Conservation (phyloP, 2,329 filamentous ascomycete genomes). For the Chrysosporium keratinophilum region DNA sequence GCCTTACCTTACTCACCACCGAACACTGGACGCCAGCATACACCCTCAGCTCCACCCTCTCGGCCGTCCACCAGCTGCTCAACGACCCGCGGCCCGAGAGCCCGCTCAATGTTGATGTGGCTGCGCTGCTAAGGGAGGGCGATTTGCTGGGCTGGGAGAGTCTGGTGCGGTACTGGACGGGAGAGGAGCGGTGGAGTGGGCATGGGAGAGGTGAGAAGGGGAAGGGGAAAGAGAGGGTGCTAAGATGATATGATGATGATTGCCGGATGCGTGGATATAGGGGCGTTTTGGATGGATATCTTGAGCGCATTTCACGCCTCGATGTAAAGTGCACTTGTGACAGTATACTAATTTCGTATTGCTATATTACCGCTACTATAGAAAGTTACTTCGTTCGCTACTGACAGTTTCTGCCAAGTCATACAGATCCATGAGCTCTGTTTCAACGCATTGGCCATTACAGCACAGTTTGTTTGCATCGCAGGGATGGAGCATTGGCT, state of each 20-base stretch:
- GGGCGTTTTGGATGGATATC: not conserved
- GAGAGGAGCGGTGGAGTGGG: slow-evolving; percentile 38
- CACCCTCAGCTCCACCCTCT: slow-evolving; percentile 49
- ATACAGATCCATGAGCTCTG: too few relatives aligned
- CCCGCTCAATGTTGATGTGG: slow-evolving; percentile 41
- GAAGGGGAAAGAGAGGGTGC: slow-evolving; percentile 19
- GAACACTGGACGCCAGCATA: slow-evolving; percentile 76
- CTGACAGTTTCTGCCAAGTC: too few relatives aligned
- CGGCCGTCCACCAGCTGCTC: slow-evolving; percentile 39
- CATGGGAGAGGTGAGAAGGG: slow-evolving; percentile 9
- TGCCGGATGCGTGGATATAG: not conserved
- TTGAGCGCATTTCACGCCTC: too few relatives aligned
- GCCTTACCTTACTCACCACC: slow-evolving; percentile 69
- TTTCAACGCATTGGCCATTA: too few relatives aligned
- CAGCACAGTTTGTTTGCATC: too few relatives aligned
- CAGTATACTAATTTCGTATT: too few relatives aligned
- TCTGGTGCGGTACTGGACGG: slow-evolving; percentile 39
- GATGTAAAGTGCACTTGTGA: too few relatives aligned
- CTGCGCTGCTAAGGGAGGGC: slow-evolving; percentile 36
- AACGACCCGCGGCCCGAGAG: slow-evolving; percentile 38
- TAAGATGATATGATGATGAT: not conserved
- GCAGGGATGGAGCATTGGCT: too few relatives aligned
- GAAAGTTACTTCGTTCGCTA: too few relatives aligned
- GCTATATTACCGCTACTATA: too few relatives aligned
- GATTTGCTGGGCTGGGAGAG: slow-evolving; percentile 39